Evolutionary conservation across 139 green algal genomes (phyloP).

Genomic region (Chlamydomonas schloesseri): DNA sequence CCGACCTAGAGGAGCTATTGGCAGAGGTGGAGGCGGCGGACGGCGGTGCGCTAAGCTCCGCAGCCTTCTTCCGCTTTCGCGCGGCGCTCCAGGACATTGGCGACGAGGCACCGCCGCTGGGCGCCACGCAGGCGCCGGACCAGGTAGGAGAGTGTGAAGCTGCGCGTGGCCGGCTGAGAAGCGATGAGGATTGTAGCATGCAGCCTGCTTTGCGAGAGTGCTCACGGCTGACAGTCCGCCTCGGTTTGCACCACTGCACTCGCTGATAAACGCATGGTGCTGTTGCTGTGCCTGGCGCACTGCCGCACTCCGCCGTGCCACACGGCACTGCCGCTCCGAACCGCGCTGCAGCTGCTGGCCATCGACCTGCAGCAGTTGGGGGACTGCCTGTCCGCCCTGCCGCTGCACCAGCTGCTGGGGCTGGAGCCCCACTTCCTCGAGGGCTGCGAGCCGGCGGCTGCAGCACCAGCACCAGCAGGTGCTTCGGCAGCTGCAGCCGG

Average conservation of each 20-base stretch:
- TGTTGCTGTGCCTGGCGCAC: no score
- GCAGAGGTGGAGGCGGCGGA: conserved; percentile 29
- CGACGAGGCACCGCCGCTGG: conserved; percentile 18
- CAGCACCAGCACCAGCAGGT: not conserved
- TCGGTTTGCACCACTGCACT: no score
- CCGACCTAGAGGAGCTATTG: conserved; percentile 51
- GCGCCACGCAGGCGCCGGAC: not conserved
- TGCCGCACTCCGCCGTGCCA: no score
- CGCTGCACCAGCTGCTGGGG: conserved; percentile 26
- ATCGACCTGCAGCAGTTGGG: conserved; percentile 23
- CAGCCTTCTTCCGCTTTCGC: conserved; percentile 36
- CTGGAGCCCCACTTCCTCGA: conserved; percentile 35
- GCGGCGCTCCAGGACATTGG: conserved; percentile 6
- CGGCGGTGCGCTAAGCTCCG: no score
- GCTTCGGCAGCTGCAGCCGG: not conserved
- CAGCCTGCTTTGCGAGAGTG: no score
- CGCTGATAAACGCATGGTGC: no score
- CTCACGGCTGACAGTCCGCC: no score
- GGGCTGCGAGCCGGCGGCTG: not conserved
- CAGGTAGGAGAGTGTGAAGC: not conserved
- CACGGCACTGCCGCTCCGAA: no score
- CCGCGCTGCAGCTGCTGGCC: conserved; percentile 24
- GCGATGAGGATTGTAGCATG: not conserved
- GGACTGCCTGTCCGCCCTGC: conserved; percentile 21
- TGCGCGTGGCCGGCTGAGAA: no score